Evolutionary conservation across 768 basidiomycete species (phyloP).

Genomic region (Gymnopilus dilepis): DNA sequence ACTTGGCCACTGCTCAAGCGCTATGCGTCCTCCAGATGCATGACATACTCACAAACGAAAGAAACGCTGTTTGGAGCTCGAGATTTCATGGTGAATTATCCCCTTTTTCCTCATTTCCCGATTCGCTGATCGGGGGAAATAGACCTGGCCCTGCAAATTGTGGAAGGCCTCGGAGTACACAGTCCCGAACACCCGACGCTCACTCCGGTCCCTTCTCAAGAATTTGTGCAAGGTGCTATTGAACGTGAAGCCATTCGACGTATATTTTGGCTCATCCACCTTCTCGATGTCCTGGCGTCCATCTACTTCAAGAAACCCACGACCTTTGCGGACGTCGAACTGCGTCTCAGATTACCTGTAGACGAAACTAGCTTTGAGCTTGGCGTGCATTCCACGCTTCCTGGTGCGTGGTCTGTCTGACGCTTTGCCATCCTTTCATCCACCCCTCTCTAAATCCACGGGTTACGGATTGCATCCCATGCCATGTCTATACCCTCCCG

Average conservation of each 20-base stretch:
- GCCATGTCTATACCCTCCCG: constrained; percentile 23
- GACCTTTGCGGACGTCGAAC: constrained; percentile 48
- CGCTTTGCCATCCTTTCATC: constrained; percentile 16
- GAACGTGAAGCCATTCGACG: constrained; percentile 83
- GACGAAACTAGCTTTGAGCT: constrained; percentile 86
- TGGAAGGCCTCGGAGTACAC: constrained; percentile 70
- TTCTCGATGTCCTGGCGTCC: constrained; percentile 56
- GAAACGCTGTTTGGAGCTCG: constrained; percentile 41
- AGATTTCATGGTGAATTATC: constrained; percentile 54
- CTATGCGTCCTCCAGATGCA: constrained; percentile 75
- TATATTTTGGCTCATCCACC: constrained; percentile 79
- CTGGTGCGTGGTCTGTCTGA: constrained; percentile 43
- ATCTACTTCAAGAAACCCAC: constrained; percentile 53
- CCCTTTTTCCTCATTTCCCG: constrained; percentile 10
- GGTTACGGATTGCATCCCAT: constrained; percentile 22
- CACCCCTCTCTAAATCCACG: constrained; percentile 20
- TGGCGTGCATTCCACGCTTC: constrained; percentile 59
- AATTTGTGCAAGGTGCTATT: constrained; percentile 64
- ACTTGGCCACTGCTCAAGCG: constrained; percentile 76
- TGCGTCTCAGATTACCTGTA: constrained; percentile 72
- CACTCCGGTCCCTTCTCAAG: constrained; percentile 61
- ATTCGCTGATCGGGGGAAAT: constrained; percentile 31
- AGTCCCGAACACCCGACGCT: constrained; percentile 64
- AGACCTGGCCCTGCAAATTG: constrained; percentile 71
- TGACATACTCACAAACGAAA: constrained; percentile 55